Base-by-base conservation (phyloP, 75 land plant species). In the Picea sitchensis region DNA sequence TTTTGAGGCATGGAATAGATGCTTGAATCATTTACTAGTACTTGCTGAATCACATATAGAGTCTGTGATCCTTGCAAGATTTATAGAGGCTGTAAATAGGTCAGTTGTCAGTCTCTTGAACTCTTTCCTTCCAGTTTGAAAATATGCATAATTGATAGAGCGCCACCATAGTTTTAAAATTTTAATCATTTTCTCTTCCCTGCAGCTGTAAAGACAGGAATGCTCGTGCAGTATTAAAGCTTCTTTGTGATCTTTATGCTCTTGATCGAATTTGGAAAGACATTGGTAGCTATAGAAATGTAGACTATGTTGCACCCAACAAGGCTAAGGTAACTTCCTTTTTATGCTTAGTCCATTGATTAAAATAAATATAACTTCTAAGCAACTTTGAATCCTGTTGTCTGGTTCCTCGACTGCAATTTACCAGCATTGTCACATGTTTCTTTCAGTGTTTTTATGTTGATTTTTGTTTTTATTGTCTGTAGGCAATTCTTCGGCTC, bases 41-140 rank as follows among this genome's bases (percentile, higher is more conserved):
- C 90, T 96, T 73, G 99, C 99, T 9, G 99, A 96, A 83, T 96
- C 99, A 34, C 99, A 96, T 77, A 95, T 96, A 82, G 99, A 95
- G 78, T 88, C 99, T 4, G 95, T 96, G 54, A 91, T 96, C 69
- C 92, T 96, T 73, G 93, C 90, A 20, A 95, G 87, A 64, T 96
- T 96, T 77, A 91, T 91, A 65, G 91, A 91, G 59, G 91, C 93
- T 79, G 95, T 96, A 4, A 81, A 90, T 14, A 88, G 90, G 99
- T 92, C 72, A 60, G 78, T 36, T 31, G 58, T 26, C 56, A 8
- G 12, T 20, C 26, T 77, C 5, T 81, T 75, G 77, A 69, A 51
- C 51, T 61, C 60, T 71, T 75, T 75, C 32, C 20, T 15, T 44
- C 34, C 51, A 54, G 18, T 75, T n/a, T 30, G 15, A 7, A 23